A percentile compares a stretch with the other conserved stretches of the same genome.
Evolutionary conservation across 2,329 filamentous ascomycete species (phyloP).

Genomic region (Pestalotiopsis sp.): DNA sequence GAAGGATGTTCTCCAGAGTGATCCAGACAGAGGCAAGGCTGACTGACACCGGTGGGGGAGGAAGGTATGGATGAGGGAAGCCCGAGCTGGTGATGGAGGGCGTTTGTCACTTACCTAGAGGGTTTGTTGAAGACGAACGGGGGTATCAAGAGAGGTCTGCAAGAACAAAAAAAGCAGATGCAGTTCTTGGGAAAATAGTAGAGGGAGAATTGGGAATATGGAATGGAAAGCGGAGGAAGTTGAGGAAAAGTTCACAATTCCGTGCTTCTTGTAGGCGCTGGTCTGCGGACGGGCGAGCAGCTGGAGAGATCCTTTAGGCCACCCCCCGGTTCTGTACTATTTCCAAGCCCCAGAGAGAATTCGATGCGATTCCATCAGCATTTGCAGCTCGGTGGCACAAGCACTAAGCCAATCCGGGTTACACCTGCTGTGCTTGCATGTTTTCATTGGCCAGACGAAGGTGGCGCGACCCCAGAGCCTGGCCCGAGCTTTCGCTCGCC

Average conservation of each 20-base stretch:
- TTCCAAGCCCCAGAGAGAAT: constrained; percentile 12
- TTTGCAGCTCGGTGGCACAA: constrained; percentile 1
- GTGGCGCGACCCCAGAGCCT: neutral
- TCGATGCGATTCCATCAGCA: constrained; percentile 18
- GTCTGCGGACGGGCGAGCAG: neutral
- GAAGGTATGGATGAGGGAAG: neutral
- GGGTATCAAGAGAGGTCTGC: constrained; percentile 12
- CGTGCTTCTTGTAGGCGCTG: constrained; percentile 8
- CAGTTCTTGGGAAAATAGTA: neutral
- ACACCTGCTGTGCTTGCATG: neutral
- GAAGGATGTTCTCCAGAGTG: neutral
- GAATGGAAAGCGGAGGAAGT: neutral
- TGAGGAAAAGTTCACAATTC: constrained; percentile 11
- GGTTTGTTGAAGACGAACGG: constrained; percentile 13
- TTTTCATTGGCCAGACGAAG: neutral
- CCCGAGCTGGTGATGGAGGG: neutral
- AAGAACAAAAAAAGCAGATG: neutral
- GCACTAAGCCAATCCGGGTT: neutral
- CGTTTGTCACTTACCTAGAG: constrained; percentile 12
- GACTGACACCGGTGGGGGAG: constrained; percentile 11
- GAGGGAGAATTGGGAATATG: constrained; percentile 1
- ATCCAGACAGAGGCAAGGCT: constrained; percentile 10
- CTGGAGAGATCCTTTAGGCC: neutral
- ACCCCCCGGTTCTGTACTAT: neutral
- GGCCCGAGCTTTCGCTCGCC: constrained; percentile 11